Percentiles rank a stretch among this genome's conserved stretches.
Conservation (phyloP, 306 rosid species). For the Dryas octopetala region DNA sequence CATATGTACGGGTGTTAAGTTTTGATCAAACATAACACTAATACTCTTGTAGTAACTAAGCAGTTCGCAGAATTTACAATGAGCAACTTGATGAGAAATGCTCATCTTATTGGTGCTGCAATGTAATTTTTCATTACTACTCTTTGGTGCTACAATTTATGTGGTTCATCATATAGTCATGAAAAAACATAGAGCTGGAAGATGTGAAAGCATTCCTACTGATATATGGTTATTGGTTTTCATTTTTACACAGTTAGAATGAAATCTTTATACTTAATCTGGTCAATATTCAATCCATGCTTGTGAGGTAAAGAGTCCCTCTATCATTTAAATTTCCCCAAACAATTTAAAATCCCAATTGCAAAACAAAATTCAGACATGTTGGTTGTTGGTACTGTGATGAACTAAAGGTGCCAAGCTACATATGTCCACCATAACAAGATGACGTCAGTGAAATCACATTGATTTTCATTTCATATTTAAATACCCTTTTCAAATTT, state of each 20-base stretch:
- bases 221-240: not conserved
- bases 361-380: not conserved
- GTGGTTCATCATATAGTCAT: too few relatives aligned
- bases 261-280: too few relatives aligned
- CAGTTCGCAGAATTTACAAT: not conserved
- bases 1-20: slow-evolving; percentile 25
- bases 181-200: too few relatives aligned
- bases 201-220: not conserved
- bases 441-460: slow-evolving; percentile 6
- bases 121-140: slow-evolving; percentile 1
- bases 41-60: slow-evolving; percentile 28
- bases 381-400: not conserved
- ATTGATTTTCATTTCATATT: not conserved
- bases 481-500: not conserved
- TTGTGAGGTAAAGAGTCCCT: too few relatives aligned
- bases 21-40: slow-evolving; percentile 32
- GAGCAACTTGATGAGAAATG: not conserved
- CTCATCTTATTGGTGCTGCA: not conserved
- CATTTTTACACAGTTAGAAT: not conserved
- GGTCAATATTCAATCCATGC: too few relatives aligned
- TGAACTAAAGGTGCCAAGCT: slow-evolving; percentile 4
- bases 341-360: too few relatives aligned
- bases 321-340: too few relatives aligned
- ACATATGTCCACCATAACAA: slow-evolving; percentile 3
- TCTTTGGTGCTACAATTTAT: too few relatives aligned